Percentiles rank a stretch among this genome's conserved stretches.
Evolutionary conservation across 2,329 filamentous ascomycete genomes (phyloP).

Genomic region (Cladosporium sp.): DNA sequence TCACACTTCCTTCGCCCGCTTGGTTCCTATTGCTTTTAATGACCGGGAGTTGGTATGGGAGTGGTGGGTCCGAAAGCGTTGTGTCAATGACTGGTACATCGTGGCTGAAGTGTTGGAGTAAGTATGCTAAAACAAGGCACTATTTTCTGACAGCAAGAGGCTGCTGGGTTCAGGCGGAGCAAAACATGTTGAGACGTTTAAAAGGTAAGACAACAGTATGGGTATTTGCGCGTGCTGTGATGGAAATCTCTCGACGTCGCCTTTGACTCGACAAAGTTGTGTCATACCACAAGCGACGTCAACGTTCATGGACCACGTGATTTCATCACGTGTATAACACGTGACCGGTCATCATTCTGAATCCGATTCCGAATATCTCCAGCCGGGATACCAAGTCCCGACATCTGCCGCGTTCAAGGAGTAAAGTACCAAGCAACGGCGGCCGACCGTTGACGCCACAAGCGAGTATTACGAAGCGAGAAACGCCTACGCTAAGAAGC

Average conservation of each 20-base stretch:
- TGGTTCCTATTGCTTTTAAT: slow-evolving; percentile 36
- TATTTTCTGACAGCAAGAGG: not conserved
- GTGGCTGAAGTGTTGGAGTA: slow-evolving; percentile 36
- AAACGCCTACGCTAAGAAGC: slow-evolving; percentile 3
- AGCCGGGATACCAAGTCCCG: not conserved
- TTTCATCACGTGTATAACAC: not conserved
- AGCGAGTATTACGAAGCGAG: slow-evolving; percentile 7
- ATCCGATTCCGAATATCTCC: not conserved
- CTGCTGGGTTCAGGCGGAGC: slow-evolving; percentile 4
- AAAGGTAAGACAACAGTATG: not conserved
- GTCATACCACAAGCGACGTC: not conserved
- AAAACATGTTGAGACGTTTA: not conserved
- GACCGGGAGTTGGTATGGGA: slow-evolving; percentile 53
- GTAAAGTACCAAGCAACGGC: slow-evolving; percentile 10
- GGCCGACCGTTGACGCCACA: slow-evolving; percentile 12
- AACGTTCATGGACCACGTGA: not conserved
- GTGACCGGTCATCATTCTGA: not conserved
- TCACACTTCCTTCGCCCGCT: not conserved
- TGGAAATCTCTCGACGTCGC: not conserved
- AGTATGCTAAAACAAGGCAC: not conserved
- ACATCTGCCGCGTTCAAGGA: slow-evolving; percentile 10
- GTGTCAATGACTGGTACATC: slow-evolving; percentile 52
- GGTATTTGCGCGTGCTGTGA: not conserved
- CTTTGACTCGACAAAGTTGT: too few relatives aligned
- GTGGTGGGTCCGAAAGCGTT: slow-evolving; percentile 50